Percentiles rank a stretch among this genome's conserved stretches.
Conservation (phyloP, 805 yeast species). For the Schwanniomyces sp. region DNA sequence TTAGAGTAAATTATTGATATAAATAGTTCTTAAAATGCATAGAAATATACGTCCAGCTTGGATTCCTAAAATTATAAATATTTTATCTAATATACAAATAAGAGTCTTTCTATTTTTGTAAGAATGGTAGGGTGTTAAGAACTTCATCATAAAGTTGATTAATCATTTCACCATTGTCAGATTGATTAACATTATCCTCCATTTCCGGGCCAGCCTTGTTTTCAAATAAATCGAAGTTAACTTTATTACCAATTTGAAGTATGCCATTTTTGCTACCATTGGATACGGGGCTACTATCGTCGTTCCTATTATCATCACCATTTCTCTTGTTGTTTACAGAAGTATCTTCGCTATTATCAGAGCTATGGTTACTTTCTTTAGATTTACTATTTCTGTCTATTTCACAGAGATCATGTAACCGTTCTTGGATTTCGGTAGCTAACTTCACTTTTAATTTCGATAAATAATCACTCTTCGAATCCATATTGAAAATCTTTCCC, state of each 20-base stretch:
- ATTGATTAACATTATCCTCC: neutral
- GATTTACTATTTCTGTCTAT: neutral
- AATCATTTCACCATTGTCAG: slow-evolving; percentile 7
- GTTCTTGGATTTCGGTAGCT: slow-evolving; percentile 16
- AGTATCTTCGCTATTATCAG: no score
- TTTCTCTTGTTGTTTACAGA: neutral
- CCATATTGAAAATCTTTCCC: slow-evolving; percentile 18
- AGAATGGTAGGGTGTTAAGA: slow-evolving; percentile 12
- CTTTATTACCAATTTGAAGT: no score
- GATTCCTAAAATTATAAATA: neutral
- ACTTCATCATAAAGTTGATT: slow-evolving; percentile 23
- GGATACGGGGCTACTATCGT: neutral
- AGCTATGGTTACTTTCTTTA: no score
- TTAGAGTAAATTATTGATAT: neutral
- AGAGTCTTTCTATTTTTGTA: neutral
- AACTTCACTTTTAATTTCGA: slow-evolving; percentile 6
- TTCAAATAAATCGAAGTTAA: neutral
- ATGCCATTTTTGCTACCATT: no score
- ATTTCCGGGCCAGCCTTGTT: neutral
- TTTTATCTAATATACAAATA: neutral
- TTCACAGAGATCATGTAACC: slow-evolving; percentile 10
- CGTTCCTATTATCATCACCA: neutral
- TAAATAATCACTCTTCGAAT: slow-evolving; percentile 4
- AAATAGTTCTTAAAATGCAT: neutral
- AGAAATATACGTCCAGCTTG: neutral